Evolutionary conservation across 305 asterid genomes (phyloP).

Genomic region (Solanum aculeatissimum): DNA sequence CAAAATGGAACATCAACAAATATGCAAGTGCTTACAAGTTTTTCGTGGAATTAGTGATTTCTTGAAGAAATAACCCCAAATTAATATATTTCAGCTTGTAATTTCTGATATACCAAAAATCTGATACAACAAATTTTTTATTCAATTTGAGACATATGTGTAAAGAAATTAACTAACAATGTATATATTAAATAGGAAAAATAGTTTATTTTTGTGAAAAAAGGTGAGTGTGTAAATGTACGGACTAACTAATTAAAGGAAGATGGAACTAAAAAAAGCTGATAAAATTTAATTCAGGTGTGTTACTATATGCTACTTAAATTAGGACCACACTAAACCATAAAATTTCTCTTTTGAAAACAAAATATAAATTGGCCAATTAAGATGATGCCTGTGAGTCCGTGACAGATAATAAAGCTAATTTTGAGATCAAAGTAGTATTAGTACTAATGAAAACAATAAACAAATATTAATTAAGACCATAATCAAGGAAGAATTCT

Average conservation of each 20-base stretch:
- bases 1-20: background rate
- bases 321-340: background rate
- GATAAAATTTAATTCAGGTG: background rate
- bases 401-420: background rate
- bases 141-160: background rate
- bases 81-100: background rate
- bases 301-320: background rate
- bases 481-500: conserved; percentile 2
- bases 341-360: background rate
- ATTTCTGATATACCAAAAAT: background rate
- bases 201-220: background rate
- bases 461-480: background rate
- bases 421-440: background rate
- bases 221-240: background rate
- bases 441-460: background rate
- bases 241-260: background rate
- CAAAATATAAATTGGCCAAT: background rate
- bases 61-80: too few species aligned
- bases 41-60: too few species aligned
- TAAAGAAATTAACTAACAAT: background rate
- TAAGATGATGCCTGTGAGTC: background rate
- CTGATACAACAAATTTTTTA: too few species aligned
- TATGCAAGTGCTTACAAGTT: background rate
- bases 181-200: background rate
- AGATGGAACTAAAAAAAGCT: background rate